phyloP scores from a whole-genome alignment of 129 eudicot genomes.

The Smallanthus sonchifolius region DNA sequence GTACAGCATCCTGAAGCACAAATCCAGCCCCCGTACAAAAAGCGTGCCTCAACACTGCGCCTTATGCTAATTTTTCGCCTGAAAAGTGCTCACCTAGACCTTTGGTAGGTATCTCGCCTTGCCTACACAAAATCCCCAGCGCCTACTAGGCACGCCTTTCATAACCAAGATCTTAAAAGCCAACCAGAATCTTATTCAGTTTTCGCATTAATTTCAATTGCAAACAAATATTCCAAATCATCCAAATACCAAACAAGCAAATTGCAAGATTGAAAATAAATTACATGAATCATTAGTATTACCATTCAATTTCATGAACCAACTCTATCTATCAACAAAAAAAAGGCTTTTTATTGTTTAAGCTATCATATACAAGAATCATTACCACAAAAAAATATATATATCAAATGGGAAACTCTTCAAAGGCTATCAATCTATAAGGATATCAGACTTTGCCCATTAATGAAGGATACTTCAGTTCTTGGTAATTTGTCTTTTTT shows the following conservation, averaged over 20 bases:
- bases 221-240: background rate
- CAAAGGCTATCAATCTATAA: background rate
- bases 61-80: too few species aligned
- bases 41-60: too few species aligned
- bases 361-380: background rate
- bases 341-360: background rate
- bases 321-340: background rate
- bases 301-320: background rate
- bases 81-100: too few species aligned
- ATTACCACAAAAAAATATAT: background rate
- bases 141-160: too few species aligned
- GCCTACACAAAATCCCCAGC: too few species aligned
- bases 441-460: background rate
- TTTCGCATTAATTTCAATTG: background rate
- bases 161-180: background rate
- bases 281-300: background rate
- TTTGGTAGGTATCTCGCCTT: too few species aligned
- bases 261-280: background rate
- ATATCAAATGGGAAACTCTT: background rate
- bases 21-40: too few species aligned
- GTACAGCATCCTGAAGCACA: too few species aligned
- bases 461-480: background rate
- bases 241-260: background rate
- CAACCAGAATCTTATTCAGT: background rate
- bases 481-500: background rate